A percentile compares a stretch with the other conserved stretches of the same genome.
Conservation (phyloP, 2,329 filamentous ascomycete genomes). For the Podosphaera aphanis region DNA sequence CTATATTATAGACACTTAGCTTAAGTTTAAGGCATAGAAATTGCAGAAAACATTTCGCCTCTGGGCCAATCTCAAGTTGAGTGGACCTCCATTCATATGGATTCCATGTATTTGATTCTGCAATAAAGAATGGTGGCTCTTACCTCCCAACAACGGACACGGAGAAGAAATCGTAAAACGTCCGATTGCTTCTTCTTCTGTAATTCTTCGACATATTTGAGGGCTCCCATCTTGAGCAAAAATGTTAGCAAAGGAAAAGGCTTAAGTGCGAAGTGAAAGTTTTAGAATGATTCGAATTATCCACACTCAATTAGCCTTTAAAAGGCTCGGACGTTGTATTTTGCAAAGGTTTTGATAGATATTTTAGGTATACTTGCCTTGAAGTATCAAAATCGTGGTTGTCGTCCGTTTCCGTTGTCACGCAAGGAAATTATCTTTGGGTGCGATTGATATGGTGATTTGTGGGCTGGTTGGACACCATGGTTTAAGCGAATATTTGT, state of each 20-base stretch:
- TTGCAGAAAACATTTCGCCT: not conserved
- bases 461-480: no score
- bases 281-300: no score
- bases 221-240: conserved; percentile 46
- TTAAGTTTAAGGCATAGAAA: conserved; percentile 50
- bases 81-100: conserved; percentile 12
- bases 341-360: no score
- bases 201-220: conserved; percentile 99
- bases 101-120: conserved; percentile 13
- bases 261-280: no score
- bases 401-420: no score
- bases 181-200: conserved; percentile 99
- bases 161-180: conserved; percentile 98
- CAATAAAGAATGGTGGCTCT: conserved; percentile 24
- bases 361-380: no score
- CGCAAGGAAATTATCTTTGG: no score
- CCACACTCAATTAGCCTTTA: no score
- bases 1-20: conserved; percentile 99
- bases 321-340: no score
- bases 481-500: no score
- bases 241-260: not conserved
- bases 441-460: no score
- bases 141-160: conserved; percentile 99
- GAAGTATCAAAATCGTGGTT: no score
- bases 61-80: not conserved